Evolutionary conservation across 192 early-diverging fungal species (phyloP).

Genomic region (Entophlyctis luteolus): DNA sequence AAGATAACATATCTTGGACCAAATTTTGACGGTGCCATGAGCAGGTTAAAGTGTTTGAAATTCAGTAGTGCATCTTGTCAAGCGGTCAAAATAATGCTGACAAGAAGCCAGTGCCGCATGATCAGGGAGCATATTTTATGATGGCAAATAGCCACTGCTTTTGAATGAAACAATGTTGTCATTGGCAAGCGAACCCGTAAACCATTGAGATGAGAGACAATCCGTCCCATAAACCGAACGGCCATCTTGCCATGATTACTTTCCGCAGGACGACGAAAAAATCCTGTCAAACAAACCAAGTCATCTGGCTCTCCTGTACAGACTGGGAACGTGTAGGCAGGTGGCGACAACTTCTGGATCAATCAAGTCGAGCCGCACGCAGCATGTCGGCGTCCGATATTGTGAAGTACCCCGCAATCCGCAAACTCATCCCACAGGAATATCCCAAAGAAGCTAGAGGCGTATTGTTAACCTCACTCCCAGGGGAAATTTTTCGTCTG

Average conservation of each 20-base stretch:
- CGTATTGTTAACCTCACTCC: constrained; percentile 48
- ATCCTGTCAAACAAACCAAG: neutral
- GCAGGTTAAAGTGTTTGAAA: no score
- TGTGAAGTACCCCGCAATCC: constrained; percentile 85
- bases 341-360: constrained; percentile 31
- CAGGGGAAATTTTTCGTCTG: constrained; percentile 41
- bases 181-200: no score
- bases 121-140: no score
- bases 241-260: neutral
- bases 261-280: neutral
- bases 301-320: neutral
- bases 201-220: no score
- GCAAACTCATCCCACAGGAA: constrained; percentile 84
- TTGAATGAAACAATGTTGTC: no score
- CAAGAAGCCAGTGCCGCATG: no score
- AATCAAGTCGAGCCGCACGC: constrained; percentile 83
- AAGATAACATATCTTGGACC: no score
- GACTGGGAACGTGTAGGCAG: neutral
- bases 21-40: no score
- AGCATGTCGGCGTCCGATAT: constrained; percentile 83
- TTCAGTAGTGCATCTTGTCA: no score
- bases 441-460: constrained; percentile 84
- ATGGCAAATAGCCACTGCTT: no score
- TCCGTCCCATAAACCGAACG: neutral
- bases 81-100: no score